Evolutionary conservation across 768 basidiomycete genomes (phyloP).

Genomic region (Phlegmacium glaucopus): DNA sequence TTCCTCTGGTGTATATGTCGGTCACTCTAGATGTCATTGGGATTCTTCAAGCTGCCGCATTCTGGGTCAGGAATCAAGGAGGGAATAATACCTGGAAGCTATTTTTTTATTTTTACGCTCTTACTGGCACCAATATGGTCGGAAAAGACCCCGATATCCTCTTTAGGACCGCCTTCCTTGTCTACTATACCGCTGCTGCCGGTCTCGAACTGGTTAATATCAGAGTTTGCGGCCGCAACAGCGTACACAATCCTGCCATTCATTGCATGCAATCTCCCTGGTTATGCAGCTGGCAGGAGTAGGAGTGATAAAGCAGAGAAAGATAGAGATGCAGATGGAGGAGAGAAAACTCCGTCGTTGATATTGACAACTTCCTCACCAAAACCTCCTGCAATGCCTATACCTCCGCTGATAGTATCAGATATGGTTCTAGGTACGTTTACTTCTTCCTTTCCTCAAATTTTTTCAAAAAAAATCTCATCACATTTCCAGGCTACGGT

Average conservation of each 20-base stretch:
- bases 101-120: slow-evolving; percentile 81
- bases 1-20: slow-evolving; percentile 89
- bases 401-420: slow-evolving; percentile 64
- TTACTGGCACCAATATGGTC: slow-evolving; percentile 66
- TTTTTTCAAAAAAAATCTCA: slow-evolving; percentile 3
- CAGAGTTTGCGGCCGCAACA: slow-evolving; percentile 76
- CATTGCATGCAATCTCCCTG: slow-evolving; percentile 60
- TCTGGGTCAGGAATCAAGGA: slow-evolving; percentile 82
- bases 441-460: not conserved
- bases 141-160: slow-evolving; percentile 96
- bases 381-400: slow-evolving; percentile 19
- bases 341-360: slow-evolving; percentile 22
- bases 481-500: slow-evolving; percentile 66
- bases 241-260: slow-evolving; percentile 84
- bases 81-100: slow-evolving; percentile 69
- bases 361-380: slow-evolving; percentile 24
- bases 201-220: slow-evolving; percentile 65
- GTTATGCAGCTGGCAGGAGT: slow-evolving; percentile 51
- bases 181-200: slow-evolving; percentile 78
- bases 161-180: slow-evolving; percentile 86
- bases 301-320: slow-evolving; percentile 27
- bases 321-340: slow-evolving; percentile 22
- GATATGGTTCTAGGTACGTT: slow-evolving; percentile 69
- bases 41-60: slow-evolving; percentile 80
- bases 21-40: slow-evolving; percentile 91